Conservation (phyloP, 2,329 filamentous ascomycete genomes). For the Curvularia hawaiiensis region DNA sequence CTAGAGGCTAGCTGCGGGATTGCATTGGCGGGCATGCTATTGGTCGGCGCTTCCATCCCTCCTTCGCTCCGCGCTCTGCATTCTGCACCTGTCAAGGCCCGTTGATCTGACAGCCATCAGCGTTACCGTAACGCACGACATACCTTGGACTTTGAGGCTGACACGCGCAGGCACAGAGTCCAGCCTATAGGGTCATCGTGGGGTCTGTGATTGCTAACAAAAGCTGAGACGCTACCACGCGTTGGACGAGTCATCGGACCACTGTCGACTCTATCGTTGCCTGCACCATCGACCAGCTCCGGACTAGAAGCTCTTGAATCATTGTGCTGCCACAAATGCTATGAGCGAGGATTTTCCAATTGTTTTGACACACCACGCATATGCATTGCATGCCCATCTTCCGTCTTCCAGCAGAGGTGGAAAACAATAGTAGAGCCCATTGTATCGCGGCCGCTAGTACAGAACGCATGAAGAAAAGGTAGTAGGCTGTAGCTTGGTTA, state of each 20-base stretch:
- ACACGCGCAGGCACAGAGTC: neutral
- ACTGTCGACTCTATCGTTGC: neutral
- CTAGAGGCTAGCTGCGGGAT: constrained; percentile 38
- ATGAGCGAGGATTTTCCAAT: neutral
- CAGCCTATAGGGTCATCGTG: neutral
- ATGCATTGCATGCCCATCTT: neutral
- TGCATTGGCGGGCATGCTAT: constrained; percentile 27
- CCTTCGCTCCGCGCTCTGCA: neutral
- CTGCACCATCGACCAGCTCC: neutral
- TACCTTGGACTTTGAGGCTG: neutral
- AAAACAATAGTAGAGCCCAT: neutral
- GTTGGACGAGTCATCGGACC: no score
- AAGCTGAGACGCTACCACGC: neutral
- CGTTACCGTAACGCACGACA: neutral
- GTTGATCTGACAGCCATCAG: neutral
- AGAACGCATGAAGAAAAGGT: neutral
- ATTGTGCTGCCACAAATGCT: neutral
- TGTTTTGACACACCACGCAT: neutral
- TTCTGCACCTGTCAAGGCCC: no score
- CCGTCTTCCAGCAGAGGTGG: neutral
- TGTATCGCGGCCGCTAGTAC: neutral
- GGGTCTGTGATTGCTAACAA: neutral
- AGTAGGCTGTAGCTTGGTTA: neutral
- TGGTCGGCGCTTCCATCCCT: constrained; percentile 16
- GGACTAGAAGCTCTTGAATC: neutral